Base-by-base conservation (phyloP, 345 rosid genomes). In the Microthlaspi erraticum region DNA sequence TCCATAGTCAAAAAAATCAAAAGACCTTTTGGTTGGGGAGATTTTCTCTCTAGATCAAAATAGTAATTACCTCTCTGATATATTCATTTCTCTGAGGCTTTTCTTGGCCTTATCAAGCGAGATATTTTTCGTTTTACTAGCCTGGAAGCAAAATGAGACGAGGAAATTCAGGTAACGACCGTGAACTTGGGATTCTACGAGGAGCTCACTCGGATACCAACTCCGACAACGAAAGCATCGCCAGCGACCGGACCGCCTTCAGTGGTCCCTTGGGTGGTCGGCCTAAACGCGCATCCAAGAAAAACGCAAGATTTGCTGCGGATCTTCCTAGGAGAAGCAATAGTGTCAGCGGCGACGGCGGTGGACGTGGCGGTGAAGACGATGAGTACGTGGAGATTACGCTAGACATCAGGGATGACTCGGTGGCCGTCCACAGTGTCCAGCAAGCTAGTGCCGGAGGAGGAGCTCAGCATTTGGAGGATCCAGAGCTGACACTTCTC, bases 391-490 rank as follows among this genome's bases (percentile, higher is more conserved):
- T 90, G 1, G 98, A 92, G 81, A 88, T 92, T 74, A 92, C 98
- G 32, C 81, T 90, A 4, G 96, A 90, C 76, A 87, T 92, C 39
- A 79, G 83, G 20, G 91, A 89, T 41, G 96, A 88, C 31, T 83
- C 94, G 0, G 92, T 92, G 2, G 94, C 89, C 8, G 96, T 92
- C 12, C 96, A 92, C 78, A 90, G 98, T 63, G 96, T 92, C 46
- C 89, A 90, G 10, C 78, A 84, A 4, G 91, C 94, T 7, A 86
- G 84, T 8, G 84, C 72, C 1, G 70, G 71, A 5, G 70, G 71
- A 13, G 73, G 75, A 10, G 23, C 20, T 12, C 56, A 69, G 2
- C 52, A 71, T 4, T 10, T 52, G 0, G 92, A 90, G 52, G 97
- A 90, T 52, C 93, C 95, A 0, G 93, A 87, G 77, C 64, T 90